Percentiles rank a stretch among this genome's conserved stretches.
Evolutionary conservation across 352 stramenopile species (phyloP).

Genomic region (Globisporangium nodosum): DNA sequence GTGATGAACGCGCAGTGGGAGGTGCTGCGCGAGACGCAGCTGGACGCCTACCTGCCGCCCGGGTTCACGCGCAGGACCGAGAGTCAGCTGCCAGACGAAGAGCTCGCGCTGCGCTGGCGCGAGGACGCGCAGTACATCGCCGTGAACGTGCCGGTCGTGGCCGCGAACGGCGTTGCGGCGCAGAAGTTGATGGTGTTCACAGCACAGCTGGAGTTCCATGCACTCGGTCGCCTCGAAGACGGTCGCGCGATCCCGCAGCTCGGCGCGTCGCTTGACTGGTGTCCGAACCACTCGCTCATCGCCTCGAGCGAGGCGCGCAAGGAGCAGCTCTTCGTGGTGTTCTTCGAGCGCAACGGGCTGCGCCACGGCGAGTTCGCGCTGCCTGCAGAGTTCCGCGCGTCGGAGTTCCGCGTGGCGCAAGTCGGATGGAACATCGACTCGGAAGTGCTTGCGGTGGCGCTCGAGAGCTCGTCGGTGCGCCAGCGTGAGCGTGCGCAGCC

Average conservation of each 20-base stretch:
- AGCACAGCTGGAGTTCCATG: conserved; percentile 49
- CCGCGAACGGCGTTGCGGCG: conserved; percentile 7
- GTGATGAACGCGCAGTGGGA: conserved; percentile 79
- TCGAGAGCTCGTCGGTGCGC: conserved; percentile 10
- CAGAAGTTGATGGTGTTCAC: conserved; percentile 59
- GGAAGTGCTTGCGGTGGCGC: conserved; percentile 59
- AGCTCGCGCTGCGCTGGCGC: conserved; percentile 50
- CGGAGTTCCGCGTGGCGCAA: conserved; percentile 20
- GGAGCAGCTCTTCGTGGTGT: conserved; percentile 55
- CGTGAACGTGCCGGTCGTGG: conserved; percentile 37
- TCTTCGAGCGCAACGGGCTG: conserved; percentile 82
- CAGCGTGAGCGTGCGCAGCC: background rate
- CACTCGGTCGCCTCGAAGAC: conserved; percentile 66
- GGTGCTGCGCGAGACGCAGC: conserved; percentile 60
- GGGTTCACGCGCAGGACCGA: conserved; percentile 7
- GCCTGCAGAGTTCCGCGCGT: conserved; percentile 25
- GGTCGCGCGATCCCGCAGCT: conserved; percentile 44
- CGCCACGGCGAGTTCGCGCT: conserved; percentile 75
- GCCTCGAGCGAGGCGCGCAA: conserved; percentile 54
- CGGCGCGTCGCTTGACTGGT: conserved; percentile 49
- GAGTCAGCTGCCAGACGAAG: background rate
- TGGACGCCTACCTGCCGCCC: conserved; percentile 26
- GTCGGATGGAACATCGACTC: conserved; percentile 63
- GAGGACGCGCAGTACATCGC: conserved; percentile 67
- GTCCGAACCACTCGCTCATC: conserved; percentile 70